Base-by-base conservation (phyloP, 1,284 basidiomycete genomes). In the Mrakiaceae sp. region DNA sequence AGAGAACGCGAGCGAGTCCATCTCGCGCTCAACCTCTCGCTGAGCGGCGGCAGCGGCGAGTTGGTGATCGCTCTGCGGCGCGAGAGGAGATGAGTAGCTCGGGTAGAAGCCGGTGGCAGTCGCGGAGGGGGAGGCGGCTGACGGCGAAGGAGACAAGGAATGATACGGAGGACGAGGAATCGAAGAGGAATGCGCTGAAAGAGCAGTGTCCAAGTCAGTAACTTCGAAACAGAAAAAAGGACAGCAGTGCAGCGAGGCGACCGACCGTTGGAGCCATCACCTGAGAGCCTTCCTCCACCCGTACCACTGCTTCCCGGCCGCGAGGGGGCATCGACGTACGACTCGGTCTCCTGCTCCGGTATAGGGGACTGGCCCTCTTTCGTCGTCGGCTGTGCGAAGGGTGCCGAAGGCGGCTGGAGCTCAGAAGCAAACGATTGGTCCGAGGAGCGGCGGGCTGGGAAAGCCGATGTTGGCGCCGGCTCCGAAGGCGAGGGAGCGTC, bases 11-110 rank as follows among this genome's bases (percentile, higher is more conserved):
- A 66, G 53, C 5, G 42, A 51, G 44, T 66, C 65, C 65, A 62
- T 66, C 58, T 66, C 65, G 8, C 65, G 46, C 47, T 66, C 65
- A 40, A 66, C 65, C 42, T 66, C 65, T 5, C 65, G 46, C 43
- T 60, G 57, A 54, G 65, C 65, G 16, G 65, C 65, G 9, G 52
- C 46, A 6, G 62, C 39, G 40, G 61, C 62, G 16, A 58, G 55
- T 12, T 61, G 40, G 14, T 62, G 55, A 7, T 63, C 65, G 54
- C 55, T 40, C 5, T 12, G 49, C 5, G 59, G 60, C 27, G 50
- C 14, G 44, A 27, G 63, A n/a, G 42, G 12, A 14, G 57, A 53
- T 12, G 51, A 49, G 52, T 27, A 43, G n/a, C 27, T 55, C 43
- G 52, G 11, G 42, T 46, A 57, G 16, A 55, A 16, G 57, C 46